phyloP scores from a whole-genome alignment of 495 filamentous ascomycete species.

The Apiosordaria backusii region DNA sequence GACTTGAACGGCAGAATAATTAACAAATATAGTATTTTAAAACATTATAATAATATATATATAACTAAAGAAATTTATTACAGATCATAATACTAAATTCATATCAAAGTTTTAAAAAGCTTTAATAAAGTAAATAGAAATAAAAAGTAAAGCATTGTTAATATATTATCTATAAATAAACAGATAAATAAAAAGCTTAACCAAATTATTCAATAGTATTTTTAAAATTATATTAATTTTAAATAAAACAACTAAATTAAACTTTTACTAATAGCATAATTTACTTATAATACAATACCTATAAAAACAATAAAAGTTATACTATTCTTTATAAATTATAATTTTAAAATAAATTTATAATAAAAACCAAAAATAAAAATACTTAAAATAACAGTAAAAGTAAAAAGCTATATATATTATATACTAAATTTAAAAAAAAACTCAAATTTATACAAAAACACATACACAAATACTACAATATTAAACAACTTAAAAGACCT shows the following conservation, averaged over 20 bases:
- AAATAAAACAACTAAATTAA: conserved; percentile 16
- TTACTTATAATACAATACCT: conserved; percentile 7
- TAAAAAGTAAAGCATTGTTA: conserved; percentile 27
- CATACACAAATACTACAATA: neutral
- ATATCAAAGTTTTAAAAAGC: neutral
- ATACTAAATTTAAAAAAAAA: neutral
- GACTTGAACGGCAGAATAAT: neutral
- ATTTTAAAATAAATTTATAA: neutral
- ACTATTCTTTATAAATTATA: conserved; percentile 8
- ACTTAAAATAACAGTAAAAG: neutral
- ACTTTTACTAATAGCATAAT: conserved; percentile 11
- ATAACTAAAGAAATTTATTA: neutral
- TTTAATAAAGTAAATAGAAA: neutral
- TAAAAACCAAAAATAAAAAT: neutral
- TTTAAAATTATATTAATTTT: conserved; percentile 8
- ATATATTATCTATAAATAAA: conserved; percentile 26
- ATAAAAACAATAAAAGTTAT: neutral
- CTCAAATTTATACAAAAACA: neutral
- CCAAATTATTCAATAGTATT: conserved; percentile 16
- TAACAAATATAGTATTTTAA: neutral
- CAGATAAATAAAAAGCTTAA: conserved; percentile 13
- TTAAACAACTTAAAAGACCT: neutral
- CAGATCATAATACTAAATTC: too few species aligned
- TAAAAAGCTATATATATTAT: neutral
- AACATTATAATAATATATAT: neutral